Base-by-base conservation (phyloP, 352 stramenopile genomes). In the Thalassiosira ordinaria region DNA sequence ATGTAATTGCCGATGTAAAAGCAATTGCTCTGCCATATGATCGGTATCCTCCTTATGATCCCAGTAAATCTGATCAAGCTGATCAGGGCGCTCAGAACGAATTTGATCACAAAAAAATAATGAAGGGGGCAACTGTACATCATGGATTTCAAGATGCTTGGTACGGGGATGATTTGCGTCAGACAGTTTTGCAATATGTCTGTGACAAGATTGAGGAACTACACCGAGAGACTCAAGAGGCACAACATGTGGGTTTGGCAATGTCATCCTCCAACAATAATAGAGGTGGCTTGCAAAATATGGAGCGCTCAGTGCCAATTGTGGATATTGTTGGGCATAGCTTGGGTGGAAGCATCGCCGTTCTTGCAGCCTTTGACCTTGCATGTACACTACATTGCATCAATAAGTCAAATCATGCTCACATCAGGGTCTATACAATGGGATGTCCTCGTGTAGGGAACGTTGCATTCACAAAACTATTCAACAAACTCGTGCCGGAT, bases 1-100 rank as follows among this genome's bases (percentile, higher is more conserved):
- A 68, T 68, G 59, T 68, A 24, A 39, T 68, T 9, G 31, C 59
- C 7, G 59, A 68, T 56, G 59, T 68, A 8, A 52, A 68, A 68
- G 24, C 31, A 14, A 7, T 33, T 20, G 49, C 1, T 18, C 26
- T 68, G 14, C 9, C 35, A 8, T 68, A 55, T 56, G 44, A 55
- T 18, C n/a, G n/a, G n/a, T n/a, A n/a, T n/a, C n/a, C n/a, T n/a
- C n/a, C n/a, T n/a, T n/a, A n/a, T n/a, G n/a, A n/a, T n/a, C n/a
- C n/a, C n/a, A n/a, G n/a, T n/a, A n/a, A n/a, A n/a, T n/a, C n/a
- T n/a, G n/a, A n/a, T n/a, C n/a, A n/a, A n/a, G n/a, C n/a, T n/a
- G n/a, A n/a, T n/a, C n/a, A n/a, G n/a, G n/a, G n/a, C n/a, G n/a
- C n/a, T n/a, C n/a, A n/a, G n/a, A n/a, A n/a, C n/a, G n/a, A n/a